A percentile compares a stretch with the other conserved stretches of the same genome.
phyloP scores from a whole-genome alignment of 2,329 filamentous ascomycete genomes.

The Cordyceps pruinosa region DNA sequence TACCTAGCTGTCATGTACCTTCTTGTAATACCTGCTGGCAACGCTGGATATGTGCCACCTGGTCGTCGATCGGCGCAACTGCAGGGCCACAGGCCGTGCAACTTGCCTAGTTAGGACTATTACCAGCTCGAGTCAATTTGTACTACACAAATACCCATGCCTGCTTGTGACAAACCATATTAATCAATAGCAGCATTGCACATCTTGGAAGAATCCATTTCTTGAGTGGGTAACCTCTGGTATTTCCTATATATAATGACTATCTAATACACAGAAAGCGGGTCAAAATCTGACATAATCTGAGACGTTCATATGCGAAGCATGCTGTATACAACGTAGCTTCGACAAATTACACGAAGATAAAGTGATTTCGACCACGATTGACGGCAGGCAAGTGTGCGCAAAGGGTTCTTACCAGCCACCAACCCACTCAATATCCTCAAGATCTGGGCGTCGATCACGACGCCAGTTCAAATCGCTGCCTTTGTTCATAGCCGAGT shows the following conservation, averaged over 20 bases:
- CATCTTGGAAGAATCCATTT: background rate
- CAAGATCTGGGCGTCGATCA: slow-evolving; percentile 59
- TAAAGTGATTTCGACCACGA: slow-evolving; percentile 49
- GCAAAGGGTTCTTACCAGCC: slow-evolving; percentile 61
- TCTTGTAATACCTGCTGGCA: background rate
- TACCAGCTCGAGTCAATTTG: background rate
- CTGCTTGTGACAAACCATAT: too few species aligned
- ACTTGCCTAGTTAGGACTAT: background rate
- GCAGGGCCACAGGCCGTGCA: background rate
- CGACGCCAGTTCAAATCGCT: slow-evolving; percentile 57
- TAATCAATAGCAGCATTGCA: background rate
- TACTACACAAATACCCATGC: background rate
- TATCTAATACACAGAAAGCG: slow-evolving; percentile 55
- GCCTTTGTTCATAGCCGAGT: slow-evolving; percentile 50
- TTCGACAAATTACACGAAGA: slow-evolving; percentile 14
- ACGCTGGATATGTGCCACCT: background rate
- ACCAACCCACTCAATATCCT: slow-evolving; percentile 90
- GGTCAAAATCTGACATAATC: slow-evolving; percentile 39
- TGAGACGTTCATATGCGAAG: background rate
- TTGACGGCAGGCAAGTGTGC: slow-evolving; percentile 37
- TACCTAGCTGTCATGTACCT: background rate
- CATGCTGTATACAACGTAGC: slow-evolving; percentile 8
- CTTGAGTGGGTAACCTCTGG: slow-evolving; percentile 61
- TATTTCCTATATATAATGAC: slow-evolving; percentile 39
- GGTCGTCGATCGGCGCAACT: background rate